Conservation (phyloP, 129 eudicot genomes). For the Apium graveolens region DNA sequence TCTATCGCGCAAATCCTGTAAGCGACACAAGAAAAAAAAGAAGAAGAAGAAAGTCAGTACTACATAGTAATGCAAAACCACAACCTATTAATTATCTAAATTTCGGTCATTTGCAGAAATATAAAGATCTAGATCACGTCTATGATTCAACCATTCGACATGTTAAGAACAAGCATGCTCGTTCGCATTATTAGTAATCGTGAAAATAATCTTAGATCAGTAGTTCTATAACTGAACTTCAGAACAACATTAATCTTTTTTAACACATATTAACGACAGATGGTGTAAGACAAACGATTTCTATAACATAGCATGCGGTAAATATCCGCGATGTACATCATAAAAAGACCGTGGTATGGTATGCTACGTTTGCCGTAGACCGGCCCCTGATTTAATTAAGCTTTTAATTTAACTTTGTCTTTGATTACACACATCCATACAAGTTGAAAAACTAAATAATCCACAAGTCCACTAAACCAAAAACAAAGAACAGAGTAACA, state of each 20-base stretch:
- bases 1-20: conserved; percentile 67
- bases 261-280: not conserved
- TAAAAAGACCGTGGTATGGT: too few relatives aligned
- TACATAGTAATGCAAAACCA: not conserved
- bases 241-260: not conserved
- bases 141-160: not conserved
- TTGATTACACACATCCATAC: too few relatives aligned
- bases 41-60: not conserved
- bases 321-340: too few relatives aligned
- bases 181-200: not conserved
- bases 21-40: not conserved
- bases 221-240: not conserved
- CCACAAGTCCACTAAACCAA: not conserved
- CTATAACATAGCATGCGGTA: too few relatives aligned
- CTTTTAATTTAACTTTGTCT: not conserved
- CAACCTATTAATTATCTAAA: not conserved
- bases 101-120: not conserved
- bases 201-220: not conserved
- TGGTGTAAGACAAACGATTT: too few relatives aligned
- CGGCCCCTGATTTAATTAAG: not conserved
- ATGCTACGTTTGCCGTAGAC: too few relatives aligned
- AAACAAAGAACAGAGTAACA: not conserved
- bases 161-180: not conserved
- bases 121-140: not conserved
- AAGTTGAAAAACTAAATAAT: not conserved